phyloP scores from a whole-genome alignment of 2,329 filamentous ascomycete genomes.

The Colletotrichum sp. region DNA sequence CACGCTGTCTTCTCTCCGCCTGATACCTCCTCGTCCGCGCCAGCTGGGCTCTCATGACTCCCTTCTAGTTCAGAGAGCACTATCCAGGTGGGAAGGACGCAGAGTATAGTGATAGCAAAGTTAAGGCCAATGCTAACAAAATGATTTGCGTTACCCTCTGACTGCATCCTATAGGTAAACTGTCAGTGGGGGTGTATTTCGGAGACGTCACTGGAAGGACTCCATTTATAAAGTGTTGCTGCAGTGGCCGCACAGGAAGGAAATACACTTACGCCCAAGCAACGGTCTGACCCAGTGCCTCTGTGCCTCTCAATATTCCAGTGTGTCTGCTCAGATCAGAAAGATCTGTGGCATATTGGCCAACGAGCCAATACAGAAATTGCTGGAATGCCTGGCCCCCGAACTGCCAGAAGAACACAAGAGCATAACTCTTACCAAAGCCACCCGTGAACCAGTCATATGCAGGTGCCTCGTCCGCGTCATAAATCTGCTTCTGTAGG shows the following conservation, averaged over 20 bases:
- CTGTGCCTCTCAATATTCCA: not conserved
- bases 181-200: not conserved
- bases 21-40: not conserved
- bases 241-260: not conserved
- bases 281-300: not conserved
- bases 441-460: constrained; percentile 1
- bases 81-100: not conserved
- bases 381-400: constrained; percentile 7
- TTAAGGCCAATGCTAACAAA: constrained; percentile 5
- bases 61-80: not conserved
- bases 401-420: constrained; percentile 7
- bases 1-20: not conserved
- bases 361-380: constrained; percentile 6
- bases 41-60: not conserved
- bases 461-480: not conserved
- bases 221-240: not conserved
- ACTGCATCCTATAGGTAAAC: not conserved
- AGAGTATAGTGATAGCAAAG: not conserved
- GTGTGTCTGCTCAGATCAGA: constrained; percentile 4
- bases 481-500: constrained; percentile 2
- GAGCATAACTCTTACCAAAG: not conserved
- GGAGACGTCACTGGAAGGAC: not conserved
- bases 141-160: constrained; percentile 8
- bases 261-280: not conserved
- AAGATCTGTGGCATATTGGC: constrained; percentile 1